Conservation (phyloP, 2,329 filamentous ascomycete genomes). For the Penicillium fuscoglaucum region DNA sequence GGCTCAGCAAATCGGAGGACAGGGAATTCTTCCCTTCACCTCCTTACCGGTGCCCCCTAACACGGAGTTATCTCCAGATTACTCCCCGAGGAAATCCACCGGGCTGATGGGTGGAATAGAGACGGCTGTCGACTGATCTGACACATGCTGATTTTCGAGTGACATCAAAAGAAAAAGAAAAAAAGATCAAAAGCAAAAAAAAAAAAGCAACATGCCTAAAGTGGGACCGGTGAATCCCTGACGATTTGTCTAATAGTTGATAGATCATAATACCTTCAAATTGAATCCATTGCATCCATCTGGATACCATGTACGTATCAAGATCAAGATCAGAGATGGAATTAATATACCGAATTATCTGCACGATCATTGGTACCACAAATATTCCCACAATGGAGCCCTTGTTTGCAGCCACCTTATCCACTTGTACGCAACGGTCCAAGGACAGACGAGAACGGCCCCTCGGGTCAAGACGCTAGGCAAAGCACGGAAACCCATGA, state of each 20-base stretch:
- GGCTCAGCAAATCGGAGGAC: slow-evolving; percentile 15
- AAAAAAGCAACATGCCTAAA: background rate
- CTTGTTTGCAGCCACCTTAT: slow-evolving; percentile 13
- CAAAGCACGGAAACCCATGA: background rate
- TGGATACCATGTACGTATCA: background rate
- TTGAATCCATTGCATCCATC: background rate
- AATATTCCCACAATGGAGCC: background rate
- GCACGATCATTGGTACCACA: background rate
- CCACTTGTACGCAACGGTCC: slow-evolving; percentile 9
- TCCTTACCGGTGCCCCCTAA: slow-evolving; percentile 7
- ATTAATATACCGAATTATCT: background rate
- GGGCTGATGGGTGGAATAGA: background rate
- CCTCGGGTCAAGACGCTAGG: slow-evolving; percentile 13
- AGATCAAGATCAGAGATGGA: background rate
- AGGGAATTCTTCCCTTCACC: slow-evolving; percentile 9
- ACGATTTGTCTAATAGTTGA: slow-evolving; percentile 2
- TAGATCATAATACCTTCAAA: slow-evolving; percentile 4
- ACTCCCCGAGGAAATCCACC: slow-evolving; percentile 2
- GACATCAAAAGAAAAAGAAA: background rate
- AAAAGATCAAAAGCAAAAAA: background rate
- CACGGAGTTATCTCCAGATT: slow-evolving; percentile 9
- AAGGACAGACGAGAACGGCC: slow-evolving; percentile 4
- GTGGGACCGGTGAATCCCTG: background rate
- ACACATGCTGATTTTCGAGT: slow-evolving; percentile 10
- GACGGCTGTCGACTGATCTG: slow-evolving; percentile 9